phyloP scores from a whole-genome alignment of 345 rosid genomes.

The Eucalyptus pauciflora region DNA sequence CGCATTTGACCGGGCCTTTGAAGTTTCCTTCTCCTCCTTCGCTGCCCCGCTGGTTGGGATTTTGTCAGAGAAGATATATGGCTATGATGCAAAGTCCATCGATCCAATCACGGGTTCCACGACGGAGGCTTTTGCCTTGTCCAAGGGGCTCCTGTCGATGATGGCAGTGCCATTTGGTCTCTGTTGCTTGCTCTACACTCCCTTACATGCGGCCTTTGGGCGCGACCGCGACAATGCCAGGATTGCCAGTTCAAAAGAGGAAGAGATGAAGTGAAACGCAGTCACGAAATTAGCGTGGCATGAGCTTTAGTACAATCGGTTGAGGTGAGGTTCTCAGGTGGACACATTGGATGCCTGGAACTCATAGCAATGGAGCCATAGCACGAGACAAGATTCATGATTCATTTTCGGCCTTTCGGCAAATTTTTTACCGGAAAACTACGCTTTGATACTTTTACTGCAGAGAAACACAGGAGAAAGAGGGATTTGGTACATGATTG shows the following conservation, averaged over 20 bases:
- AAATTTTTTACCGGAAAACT: background rate
- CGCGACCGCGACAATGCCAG: conserved; percentile 64
- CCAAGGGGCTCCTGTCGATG: conserved; percentile 85
- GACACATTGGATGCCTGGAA: background rate
- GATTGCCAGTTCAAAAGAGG: conserved; percentile 29
- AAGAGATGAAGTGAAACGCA: conserved; percentile 17
- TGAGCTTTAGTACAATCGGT: background rate
- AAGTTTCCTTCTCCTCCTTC: conserved; percentile 81
- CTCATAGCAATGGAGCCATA: background rate
- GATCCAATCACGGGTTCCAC: conserved; percentile 57
- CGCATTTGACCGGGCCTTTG: conserved; percentile 87
- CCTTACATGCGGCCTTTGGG: conserved; percentile 51
- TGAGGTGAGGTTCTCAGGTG: background rate
- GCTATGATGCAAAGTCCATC: conserved; percentile 65
- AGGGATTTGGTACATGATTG: background rate
- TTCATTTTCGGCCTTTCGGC: background rate
- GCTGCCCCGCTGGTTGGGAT: conserved; percentile 98
- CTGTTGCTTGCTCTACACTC: conserved; percentile 80
- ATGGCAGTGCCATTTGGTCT: conserved; percentile 85
- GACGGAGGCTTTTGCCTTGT: conserved; percentile 60
- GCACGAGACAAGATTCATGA: background rate
- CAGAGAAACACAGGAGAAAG: background rate
- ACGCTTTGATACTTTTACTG: background rate
- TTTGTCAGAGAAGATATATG: conserved; percentile 70
- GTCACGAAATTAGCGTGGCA: background rate